Conservation (phyloP, 768 basidiomycete genomes). For the Gyrodon lividus region DNA sequence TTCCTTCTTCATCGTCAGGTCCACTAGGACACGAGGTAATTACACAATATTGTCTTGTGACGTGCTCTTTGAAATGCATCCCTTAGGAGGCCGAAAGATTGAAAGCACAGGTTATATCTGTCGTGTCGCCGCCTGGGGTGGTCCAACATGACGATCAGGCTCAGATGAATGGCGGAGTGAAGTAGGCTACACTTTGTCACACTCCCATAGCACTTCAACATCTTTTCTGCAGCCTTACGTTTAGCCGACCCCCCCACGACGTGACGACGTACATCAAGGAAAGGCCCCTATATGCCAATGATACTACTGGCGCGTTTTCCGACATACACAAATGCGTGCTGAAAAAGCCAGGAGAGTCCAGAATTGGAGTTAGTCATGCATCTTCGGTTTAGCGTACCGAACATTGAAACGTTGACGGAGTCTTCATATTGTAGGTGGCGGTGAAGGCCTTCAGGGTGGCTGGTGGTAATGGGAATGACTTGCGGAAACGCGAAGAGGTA, state of each 20-base stretch:
- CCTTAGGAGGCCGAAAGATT: not conserved
- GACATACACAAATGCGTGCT: conserved; percentile 42
- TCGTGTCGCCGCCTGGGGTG: too few relatives aligned
- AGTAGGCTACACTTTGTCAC: too few relatives aligned
- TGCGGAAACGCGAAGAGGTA: not conserved
- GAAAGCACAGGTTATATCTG: too few relatives aligned
- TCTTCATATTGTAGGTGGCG: not conserved
- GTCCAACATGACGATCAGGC: too few relatives aligned
- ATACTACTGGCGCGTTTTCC: conserved; percentile 41
- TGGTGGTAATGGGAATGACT: not conserved
- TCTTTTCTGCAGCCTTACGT: too few relatives aligned
- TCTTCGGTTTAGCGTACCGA: not conserved
- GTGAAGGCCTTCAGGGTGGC: conserved; percentile 4
- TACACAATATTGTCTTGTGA: too few relatives aligned
- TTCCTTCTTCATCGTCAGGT: too few relatives aligned
- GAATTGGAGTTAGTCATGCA: not conserved
- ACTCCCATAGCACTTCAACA: too few relatives aligned
- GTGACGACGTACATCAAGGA: conserved; percentile 33
- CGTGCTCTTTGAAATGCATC: too few relatives aligned
- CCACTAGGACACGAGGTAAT: too few relatives aligned
- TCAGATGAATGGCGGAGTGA: too few relatives aligned
- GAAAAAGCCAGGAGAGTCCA: conserved; percentile 9
- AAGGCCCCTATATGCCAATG: conserved; percentile 31
- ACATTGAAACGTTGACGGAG: too few relatives aligned
- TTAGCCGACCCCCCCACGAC: not conserved